These are phyloP conservation scores for Hymenoscyphus fructigenus DNA, from an alignment of 2,329 filamentous ascomycete species.

Conservation along the genomic window DNA sequence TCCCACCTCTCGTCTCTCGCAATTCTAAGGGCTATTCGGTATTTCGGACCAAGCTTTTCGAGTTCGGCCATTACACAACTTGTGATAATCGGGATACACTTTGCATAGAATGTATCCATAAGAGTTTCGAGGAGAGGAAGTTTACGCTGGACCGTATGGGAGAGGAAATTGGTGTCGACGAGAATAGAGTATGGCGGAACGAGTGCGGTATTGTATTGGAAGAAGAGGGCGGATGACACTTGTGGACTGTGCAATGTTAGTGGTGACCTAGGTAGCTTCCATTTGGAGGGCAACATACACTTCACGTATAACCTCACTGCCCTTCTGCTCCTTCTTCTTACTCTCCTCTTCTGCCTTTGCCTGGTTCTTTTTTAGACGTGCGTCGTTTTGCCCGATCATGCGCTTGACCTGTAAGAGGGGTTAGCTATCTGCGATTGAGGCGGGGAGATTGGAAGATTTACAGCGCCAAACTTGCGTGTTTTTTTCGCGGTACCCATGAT, in stretches of 20 bases:
- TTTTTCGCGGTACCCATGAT: slow-evolving; percentile 81
- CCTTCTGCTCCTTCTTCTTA: slow-evolving; percentile 54
- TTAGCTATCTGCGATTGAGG: slow-evolving; percentile 25
- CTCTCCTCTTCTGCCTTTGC: slow-evolving; percentile 60
- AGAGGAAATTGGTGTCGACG: slow-evolving; percentile 88
- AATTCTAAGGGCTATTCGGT: slow-evolving; percentile 80
- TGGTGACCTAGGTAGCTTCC: slow-evolving; percentile 3
- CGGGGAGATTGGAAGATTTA: slow-evolving; percentile 37
- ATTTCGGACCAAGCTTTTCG: slow-evolving; percentile 86
- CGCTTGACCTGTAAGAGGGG: slow-evolving; percentile 60
- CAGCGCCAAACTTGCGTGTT: slow-evolving; percentile 84
- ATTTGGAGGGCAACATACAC: slow-evolving; percentile 47
- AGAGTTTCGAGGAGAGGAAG: slow-evolving; percentile 82
- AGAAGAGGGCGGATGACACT: slow-evolving; percentile 82
- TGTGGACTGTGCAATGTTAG: slow-evolving; percentile 54
- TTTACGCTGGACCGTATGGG: slow-evolving; percentile 87
- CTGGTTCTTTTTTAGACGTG: slow-evolving; percentile 78
- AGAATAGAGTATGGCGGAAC: slow-evolving; percentile 75
- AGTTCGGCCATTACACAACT: slow-evolving; percentile 80
- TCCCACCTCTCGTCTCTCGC: slow-evolving; percentile 89
- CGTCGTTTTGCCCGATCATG: slow-evolving; percentile 78
- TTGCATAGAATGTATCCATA: slow-evolving; percentile 93
- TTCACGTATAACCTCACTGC: slow-evolving; percentile 64
- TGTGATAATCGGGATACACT: slow-evolving; percentile 86
- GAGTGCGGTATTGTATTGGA: slow-evolving; percentile 82